Base-by-base conservation (phyloP, 768 basidiomycete genomes). In the Coprinopsis strossmayeri region DNA sequence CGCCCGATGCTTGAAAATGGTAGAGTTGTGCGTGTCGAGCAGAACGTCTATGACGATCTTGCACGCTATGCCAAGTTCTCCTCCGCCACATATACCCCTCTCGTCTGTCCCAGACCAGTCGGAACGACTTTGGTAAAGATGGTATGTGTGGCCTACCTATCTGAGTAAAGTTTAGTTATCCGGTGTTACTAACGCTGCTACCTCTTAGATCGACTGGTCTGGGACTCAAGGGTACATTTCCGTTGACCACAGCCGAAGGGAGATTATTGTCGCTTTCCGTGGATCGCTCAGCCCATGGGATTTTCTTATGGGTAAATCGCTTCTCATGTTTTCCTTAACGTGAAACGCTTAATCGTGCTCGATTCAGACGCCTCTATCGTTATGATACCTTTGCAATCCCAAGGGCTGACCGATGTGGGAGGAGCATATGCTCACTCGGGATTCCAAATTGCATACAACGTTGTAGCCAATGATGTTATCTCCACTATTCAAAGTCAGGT, bases 1-100 rank as follows among this genome's bases (percentile, higher is more conserved):
- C n/a, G n/a, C n/a, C n/a, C n/a, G n/a, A n/a, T n/a, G n/a, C n/a
- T n/a, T n/a, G n/a, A n/a, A n/a, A n/a, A n/a, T n/a, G n/a, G n/a
- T n/a, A n/a, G n/a, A n/a, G n/a, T n/a, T n/a, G n/a, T n/a, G n/a
- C n/a, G n/a, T n/a, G n/a, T 75, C 34, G 59, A 65, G 37, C 61
- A 66, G 23, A 45, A 55, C 18, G 61, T 66, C 1, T 77, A 74
- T 49, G 58, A 69, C 37, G 59, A 76, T 39, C 65, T 78, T 25
- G 69, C 67, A 48, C 65, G 61, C 12, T 77, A 70, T 53, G 65
- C 71, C 1, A 75, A 73, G 55, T 79, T 76, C 54, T 69, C 77
- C 3, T 78, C 76, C 5, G 73, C 74, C 1, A 68, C 68, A 15
- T 77, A 78, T 51, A 73, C 72, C 44, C 27, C 30, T 15, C 46